Conservation (phyloP, 1,139 yeast species). For the Kodamaea fungicola region DNA sequence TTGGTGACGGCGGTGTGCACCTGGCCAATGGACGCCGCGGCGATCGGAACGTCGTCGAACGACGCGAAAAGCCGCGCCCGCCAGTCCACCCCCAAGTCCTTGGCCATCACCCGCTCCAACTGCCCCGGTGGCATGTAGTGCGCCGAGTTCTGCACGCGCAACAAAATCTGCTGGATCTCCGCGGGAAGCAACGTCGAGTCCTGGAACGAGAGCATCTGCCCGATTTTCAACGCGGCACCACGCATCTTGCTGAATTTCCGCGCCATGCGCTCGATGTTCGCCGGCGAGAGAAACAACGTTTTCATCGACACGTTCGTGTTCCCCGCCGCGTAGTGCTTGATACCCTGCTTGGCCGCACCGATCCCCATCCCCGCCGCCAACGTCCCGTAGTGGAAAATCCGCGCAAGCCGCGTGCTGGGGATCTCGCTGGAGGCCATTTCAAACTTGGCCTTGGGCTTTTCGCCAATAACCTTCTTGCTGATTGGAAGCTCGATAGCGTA, state of each 20-base stretch:
- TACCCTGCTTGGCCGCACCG: constrained; percentile 78
- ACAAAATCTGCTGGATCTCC: constrained; percentile 76
- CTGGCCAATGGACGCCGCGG: constrained; percentile 98
- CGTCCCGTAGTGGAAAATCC: constrained; percentile 89
- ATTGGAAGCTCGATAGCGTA: background rate
- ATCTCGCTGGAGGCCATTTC: constrained; percentile 66
- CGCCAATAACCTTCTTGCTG: constrained; percentile 22
- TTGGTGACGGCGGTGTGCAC: constrained; percentile 81
- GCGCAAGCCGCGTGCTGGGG: constrained; percentile 80
- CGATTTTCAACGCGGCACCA: constrained; percentile 96
- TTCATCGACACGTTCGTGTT: constrained; percentile 48
- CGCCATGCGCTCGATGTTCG: constrained; percentile 84
- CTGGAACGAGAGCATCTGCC: constrained; percentile 93
- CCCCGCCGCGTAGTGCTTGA: constrained; percentile 60
- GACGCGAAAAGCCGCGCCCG: constrained; percentile 58
- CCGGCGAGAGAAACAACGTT: constrained; percentile 69
- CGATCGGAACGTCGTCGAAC: constrained; percentile 88
- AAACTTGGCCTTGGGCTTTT: constrained; percentile 33
- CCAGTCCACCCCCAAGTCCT: constrained; percentile 81
- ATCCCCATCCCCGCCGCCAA: constrained; percentile 90
- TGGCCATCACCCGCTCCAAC: constrained; percentile 68
- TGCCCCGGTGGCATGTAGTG: constrained; percentile 96
- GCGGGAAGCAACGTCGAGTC: constrained; percentile 80
- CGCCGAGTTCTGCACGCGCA: constrained; percentile 89
- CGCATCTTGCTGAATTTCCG: constrained; percentile 89